Percentiles rank a stretch among this genome's conserved stretches.
Evolutionary conservation across 1,139 yeast genomes (phyloP).

Genomic region (Yueomyces sp.): DNA sequence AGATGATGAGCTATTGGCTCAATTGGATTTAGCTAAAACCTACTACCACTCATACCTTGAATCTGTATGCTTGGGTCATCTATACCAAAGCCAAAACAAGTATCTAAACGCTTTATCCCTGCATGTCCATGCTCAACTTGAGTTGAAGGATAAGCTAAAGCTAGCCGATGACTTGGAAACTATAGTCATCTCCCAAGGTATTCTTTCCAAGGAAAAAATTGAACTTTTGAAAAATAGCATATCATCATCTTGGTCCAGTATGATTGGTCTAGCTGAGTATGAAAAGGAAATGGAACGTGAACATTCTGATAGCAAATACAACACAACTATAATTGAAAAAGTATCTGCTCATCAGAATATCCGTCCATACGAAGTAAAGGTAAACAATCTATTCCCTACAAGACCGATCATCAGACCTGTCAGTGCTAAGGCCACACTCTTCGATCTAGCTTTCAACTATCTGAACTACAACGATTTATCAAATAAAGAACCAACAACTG

Average conservation of each 20-base stretch:
- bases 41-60: slow-evolving; percentile 13
- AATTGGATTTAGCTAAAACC: slow-evolving; percentile 30
- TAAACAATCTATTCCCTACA: slow-evolving; percentile 37
- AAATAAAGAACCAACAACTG: slow-evolving; percentile 1
- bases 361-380: slow-evolving; percentile 25
- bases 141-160: slow-evolving; percentile 7
- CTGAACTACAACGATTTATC: slow-evolving; percentile 33
- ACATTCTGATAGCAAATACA: slow-evolving; percentile 2
- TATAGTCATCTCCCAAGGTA: slow-evolving; percentile 10
- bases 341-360: slow-evolving; percentile 32
- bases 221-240: slow-evolving; percentile 8
- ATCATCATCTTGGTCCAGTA: slow-evolving; percentile 14
- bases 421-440: slow-evolving; percentile 74
- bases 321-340: slow-evolving; percentile 35
- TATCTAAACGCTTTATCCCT: slow-evolving; percentile 21
- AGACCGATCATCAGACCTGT: slow-evolving; percentile 40
- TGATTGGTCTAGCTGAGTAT: slow-evolving; percentile 21
- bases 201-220: slow-evolving; percentile 10
- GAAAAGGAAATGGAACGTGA: slow-evolving; percentile 9
- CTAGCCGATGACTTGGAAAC: slow-evolving; percentile 5
- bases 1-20: slow-evolving; percentile 52
- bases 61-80: slow-evolving; percentile 17
- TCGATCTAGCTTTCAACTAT: slow-evolving; percentile 80
- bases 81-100: slow-evolving; percentile 18
- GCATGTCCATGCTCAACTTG: slow-evolving; percentile 14